Conservation (phyloP, 345 rosid genomes). For the Pugionium cornutum region DNA sequence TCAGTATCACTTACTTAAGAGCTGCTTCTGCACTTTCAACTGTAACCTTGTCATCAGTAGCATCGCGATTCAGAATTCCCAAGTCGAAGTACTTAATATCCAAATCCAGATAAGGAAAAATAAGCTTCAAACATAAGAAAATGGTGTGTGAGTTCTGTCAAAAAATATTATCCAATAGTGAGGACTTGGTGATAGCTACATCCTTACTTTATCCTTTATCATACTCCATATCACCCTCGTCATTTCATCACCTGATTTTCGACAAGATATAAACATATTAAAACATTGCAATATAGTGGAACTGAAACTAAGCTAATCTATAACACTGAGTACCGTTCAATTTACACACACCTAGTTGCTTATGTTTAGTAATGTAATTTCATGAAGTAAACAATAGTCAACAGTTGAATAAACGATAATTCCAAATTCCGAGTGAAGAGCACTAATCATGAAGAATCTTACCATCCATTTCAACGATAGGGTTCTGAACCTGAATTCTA, state of each 20-base stretch:
- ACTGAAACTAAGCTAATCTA: neutral
- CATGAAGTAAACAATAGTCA: constrained; percentile 1
- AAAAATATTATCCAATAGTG: neutral
- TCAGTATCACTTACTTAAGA: constrained; percentile 59
- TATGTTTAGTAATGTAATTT: neutral
- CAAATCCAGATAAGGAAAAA: constrained; percentile 77
- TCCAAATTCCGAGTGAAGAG: neutral
- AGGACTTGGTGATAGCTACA: neutral
- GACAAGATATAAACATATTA: neutral
- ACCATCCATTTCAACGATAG: constrained; percentile 73
- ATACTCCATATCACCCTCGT: constrained; percentile 83
- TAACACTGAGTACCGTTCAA: constrained; percentile 10
- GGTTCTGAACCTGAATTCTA: constrained; percentile 55
- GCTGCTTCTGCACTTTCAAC: constrained; percentile 86
- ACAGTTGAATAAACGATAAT: neutral
- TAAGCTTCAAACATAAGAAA: constrained; percentile 61
- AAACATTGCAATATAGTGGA: neutral
- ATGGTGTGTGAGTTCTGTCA: constrained; percentile 15
- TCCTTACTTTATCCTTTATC: constrained; percentile 81
- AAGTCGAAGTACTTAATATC: constrained; percentile 88
- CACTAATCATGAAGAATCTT: constrained; percentile 32
- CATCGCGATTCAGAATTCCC: constrained; percentile 89
- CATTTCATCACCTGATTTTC: constrained; percentile 81
- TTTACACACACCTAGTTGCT: constrained; percentile 10
- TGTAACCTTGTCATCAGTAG: constrained; percentile 81